phyloP scores from a whole-genome alignment of 2,329 filamentous ascomycete genomes.

The Cordyceps farinosa region DNA sequence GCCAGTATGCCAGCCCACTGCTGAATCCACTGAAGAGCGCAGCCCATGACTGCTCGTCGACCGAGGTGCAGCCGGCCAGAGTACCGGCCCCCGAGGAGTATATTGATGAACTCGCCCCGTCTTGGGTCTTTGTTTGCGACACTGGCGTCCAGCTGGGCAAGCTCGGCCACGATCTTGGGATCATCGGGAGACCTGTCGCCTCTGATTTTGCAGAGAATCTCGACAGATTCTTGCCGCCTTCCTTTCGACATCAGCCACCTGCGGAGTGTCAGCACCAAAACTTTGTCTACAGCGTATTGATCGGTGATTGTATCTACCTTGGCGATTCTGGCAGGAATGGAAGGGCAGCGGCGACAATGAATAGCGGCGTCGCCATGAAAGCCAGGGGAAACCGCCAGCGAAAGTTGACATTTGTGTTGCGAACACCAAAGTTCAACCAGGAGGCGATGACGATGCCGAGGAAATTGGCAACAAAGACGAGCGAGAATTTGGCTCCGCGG shows the following conservation, averaged over 20 bases:
- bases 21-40: constrained; percentile 40
- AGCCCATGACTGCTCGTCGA: constrained; percentile 37
- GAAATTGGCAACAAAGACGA: constrained; percentile 52
- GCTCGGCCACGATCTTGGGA: constrained; percentile 31
- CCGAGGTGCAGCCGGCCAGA: constrained; percentile 37
- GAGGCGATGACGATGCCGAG: constrained; percentile 44
- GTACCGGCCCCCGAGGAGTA: constrained; percentile 35
- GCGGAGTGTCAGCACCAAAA: neutral
- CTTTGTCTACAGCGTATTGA: too few species aligned
- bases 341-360: constrained; percentile 37
- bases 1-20: constrained; percentile 43
- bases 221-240: constrained; percentile 30
- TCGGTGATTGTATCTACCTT: constrained; percentile 27
- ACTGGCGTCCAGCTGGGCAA: constrained; percentile 39
- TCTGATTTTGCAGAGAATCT: constrained; percentile 31
- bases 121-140: constrained; percentile 37
- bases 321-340: constrained; percentile 45
- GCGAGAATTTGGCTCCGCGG: constrained; percentile 44
- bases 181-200: constrained; percentile 32
- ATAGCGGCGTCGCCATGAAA: constrained; percentile 40
- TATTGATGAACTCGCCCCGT: constrained; percentile 37
- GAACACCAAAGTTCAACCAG: constrained; percentile 38
- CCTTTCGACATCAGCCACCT: constrained; percentile 37
- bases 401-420: constrained; percentile 28
- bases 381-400: constrained; percentile 37